Conservation (phyloP, 352 stramenopile genomes). For the Globisporangium iwayamae region DNA sequence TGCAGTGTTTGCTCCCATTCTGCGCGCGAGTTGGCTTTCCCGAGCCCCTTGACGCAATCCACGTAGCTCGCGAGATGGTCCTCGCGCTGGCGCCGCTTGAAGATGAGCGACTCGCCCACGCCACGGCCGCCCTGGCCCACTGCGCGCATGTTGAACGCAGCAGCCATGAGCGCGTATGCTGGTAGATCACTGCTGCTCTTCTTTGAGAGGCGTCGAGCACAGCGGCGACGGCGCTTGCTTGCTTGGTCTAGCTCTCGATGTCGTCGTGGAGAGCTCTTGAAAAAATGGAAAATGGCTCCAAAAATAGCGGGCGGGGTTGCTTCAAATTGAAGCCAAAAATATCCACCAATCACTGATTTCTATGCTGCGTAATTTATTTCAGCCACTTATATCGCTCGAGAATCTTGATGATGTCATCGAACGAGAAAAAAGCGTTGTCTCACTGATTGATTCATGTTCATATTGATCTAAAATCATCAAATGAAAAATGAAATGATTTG, state of each 20-base stretch:
- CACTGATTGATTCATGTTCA: neutral
- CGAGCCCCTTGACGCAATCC: conserved; percentile 47
- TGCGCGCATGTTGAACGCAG: conserved; percentile 3
- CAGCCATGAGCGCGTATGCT: neutral
- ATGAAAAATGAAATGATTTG: no score
- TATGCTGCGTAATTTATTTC: neutral
- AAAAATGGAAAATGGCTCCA: neutral
- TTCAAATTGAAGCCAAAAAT: conserved; percentile 2
- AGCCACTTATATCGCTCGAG: neutral
- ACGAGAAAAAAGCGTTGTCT: no score
- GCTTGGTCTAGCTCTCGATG: neutral
- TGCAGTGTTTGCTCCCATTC: conserved; percentile 71
- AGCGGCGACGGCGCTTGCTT: neutral
- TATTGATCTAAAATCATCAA: neutral
- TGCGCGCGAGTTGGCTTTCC: conserved; percentile 50
- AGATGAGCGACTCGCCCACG: conserved; percentile 65
- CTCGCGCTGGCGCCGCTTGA: conserved; percentile 71
- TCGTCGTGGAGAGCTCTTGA: neutral
- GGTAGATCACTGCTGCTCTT: neutral
- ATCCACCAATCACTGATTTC: neutral
- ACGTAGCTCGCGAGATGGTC: conserved; percentile 52
- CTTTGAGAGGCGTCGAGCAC: neutral
- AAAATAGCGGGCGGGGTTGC: neutral
- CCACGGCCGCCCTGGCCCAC: conserved; percentile 30
- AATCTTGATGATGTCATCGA: neutral